Evolutionary conservation across 2,329 filamentous ascomycete species (phyloP).

Genomic region (Neonectria punicea): DNA sequence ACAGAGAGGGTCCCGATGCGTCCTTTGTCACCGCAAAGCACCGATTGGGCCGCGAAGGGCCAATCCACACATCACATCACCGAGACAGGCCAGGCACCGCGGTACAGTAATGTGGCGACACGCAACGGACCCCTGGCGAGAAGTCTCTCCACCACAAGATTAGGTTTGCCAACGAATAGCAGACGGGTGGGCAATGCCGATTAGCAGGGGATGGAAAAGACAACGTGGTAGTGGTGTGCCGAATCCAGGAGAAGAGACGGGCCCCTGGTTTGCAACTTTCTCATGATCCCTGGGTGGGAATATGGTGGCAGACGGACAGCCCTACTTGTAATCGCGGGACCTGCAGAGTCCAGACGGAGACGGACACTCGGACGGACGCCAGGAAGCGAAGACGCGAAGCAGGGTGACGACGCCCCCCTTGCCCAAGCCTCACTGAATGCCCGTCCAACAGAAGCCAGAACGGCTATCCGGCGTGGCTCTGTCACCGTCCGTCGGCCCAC

Average conservation of each 20-base stretch:
- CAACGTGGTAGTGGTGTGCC: background rate
- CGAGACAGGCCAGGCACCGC: background rate
- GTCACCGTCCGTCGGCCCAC: background rate
- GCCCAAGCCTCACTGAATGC: no score
- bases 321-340: no score
- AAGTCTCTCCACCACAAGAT: background rate
- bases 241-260: background rate
- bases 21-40: background rate
- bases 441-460: background rate
- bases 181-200: background rate
- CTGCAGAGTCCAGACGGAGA: background rate
- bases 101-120: background rate
- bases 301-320: no score
- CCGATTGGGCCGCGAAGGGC: background rate
- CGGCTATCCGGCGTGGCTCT: background rate
- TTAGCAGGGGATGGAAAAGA: background rate
- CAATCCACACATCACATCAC: background rate
- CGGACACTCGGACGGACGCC: background rate
- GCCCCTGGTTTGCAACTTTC: no score
- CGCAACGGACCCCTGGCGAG: background rate
- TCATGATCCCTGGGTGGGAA: no score
- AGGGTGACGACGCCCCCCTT: background rate
- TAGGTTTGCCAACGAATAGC: background rate
- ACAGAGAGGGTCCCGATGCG: background rate
- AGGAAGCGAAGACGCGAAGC: background rate